Conservation (phyloP, 257 asterid species). For the Craterostigma plantagineum region DNA sequence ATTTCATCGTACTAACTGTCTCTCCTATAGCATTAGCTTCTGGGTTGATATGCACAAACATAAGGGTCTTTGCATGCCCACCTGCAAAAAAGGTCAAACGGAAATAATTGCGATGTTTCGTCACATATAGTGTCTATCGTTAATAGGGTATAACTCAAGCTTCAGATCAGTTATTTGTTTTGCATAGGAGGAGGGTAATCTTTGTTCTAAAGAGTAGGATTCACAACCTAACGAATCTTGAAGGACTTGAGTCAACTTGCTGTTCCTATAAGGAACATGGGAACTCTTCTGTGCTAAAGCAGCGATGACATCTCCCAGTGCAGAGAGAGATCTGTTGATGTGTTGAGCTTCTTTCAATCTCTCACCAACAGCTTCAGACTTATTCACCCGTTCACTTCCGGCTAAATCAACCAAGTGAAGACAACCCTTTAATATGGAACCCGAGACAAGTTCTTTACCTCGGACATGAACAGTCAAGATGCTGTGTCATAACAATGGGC, state of each 20-base stretch:
- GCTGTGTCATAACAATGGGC: constrained; percentile 20
- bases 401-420: constrained; percentile 90
- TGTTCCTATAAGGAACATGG: constrained; percentile 78
- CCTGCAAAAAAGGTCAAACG: constrained; percentile 14
- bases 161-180: no score
- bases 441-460: constrained; percentile 71
- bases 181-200: no score
- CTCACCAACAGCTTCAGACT: constrained; percentile 87
- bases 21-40: constrained; percentile 64
- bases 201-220: background rate
- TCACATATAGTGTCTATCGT: no score
- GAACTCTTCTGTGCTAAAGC: constrained; percentile 81
- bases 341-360: constrained; percentile 91
- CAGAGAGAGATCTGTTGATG: constrained; percentile 75
- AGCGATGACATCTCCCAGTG: constrained; percentile 86
- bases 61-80: constrained; percentile 67
- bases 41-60: constrained; percentile 88
- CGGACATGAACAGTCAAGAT: constrained; percentile 80
- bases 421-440: constrained; percentile 58
- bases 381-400: constrained; percentile 86
- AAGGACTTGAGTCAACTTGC: constrained; percentile 88
- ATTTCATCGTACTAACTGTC: constrained; percentile 74
- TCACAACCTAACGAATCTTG: constrained; percentile 76
- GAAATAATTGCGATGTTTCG: background rate
- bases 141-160: no score